phyloP scores from a whole-genome alignment of 805 yeast species.

The Maudiozyma bulderi region DNA sequence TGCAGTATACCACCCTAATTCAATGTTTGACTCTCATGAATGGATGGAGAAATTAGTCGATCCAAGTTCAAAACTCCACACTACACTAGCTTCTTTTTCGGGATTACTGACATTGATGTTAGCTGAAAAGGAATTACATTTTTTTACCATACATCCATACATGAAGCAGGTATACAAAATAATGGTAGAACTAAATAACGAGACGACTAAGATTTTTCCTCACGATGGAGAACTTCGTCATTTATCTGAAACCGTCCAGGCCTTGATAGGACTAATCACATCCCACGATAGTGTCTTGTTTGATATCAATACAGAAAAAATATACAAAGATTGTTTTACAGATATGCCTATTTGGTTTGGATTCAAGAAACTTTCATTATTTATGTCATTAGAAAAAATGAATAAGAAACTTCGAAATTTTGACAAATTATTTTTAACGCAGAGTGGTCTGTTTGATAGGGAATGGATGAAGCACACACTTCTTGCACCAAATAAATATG shows the following conservation, averaged over 20 bases:
- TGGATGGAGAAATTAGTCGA: conserved; percentile 49
- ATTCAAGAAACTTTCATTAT: conserved; percentile 48
- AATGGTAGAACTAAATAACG: conserved; percentile 22
- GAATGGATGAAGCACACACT: conserved; percentile 56
- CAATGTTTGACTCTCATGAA: conserved; percentile 46
- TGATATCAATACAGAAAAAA: conserved; percentile 38
- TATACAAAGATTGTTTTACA: conserved; percentile 42
- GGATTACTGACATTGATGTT: conserved; percentile 47
- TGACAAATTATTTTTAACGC: conserved; percentile 44
- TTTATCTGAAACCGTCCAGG: conserved; percentile 6
- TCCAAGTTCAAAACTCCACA: conserved; percentile 44
- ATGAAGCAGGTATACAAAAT: conserved; percentile 33
- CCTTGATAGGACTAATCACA: conserved; percentile 5
- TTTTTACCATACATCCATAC: conserved; percentile 39
- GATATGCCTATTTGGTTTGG: conserved; percentile 77
- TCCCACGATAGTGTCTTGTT: conserved; percentile 30
- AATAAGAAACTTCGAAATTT: conserved; percentile 45
- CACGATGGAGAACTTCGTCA: conserved; percentile 12
- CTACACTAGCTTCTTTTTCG: conserved; percentile 47
- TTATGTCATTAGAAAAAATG: conserved; percentile 45
- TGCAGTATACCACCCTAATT: conserved; percentile 48
- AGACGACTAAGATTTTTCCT: conserved; percentile 14
- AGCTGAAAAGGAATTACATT: conserved; percentile 49
- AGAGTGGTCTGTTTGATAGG: conserved; percentile 39
- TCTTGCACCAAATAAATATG: conserved; percentile 46